Base-by-base conservation (phyloP, 2,329 filamentous ascomycete species). In the Alternaria burnsii region DNA sequence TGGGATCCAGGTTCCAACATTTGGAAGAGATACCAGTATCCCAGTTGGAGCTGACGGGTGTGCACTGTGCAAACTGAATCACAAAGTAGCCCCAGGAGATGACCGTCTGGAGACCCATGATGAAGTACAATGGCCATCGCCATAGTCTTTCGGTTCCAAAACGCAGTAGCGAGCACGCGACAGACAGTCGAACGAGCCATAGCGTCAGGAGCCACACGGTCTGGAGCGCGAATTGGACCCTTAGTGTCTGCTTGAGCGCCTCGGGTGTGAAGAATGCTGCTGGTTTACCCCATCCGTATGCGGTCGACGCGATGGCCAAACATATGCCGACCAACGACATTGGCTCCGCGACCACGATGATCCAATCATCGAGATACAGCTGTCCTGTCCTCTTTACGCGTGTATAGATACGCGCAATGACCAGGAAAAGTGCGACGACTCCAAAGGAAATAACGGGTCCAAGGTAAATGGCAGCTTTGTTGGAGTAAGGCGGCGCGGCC, bases 11-110 rank as follows among this genome's bases (percentile, higher is more conserved):
- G 34, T 63, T 43, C 69, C 71, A 73, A 42, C 72, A 73, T 51
- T 68, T 66, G 6, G 68, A 67, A 34, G 62, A 61, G 2, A 67
- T 62, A 14, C 70, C 55, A 3, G 26, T 56, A 18, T 74, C 70
- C 72, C 72, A 74, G 18, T 63, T 69, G 8, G 61, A 55, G 16
- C 63, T 66, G 10, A 74, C 28, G 1, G 71, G 71, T 6, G 40
- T 69, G 41, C 72, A 74, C 42, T 73, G 72, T 4, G 55, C 70
- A 36, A 74, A 71, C 24, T 71, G 69, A 18, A 75, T 70, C 14
- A 73, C 66, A 10, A 73, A 42, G 38, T 68, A 75, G 7, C 62
- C 62, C 7, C 62, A 60, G 1, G 72, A 72, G 16, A 70, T 69
- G 10, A 65, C 22, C 14, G 59, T 36, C 34, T 74, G 72, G 2